Percentiles rank a stretch among this genome's conserved stretches.
Conservation (phyloP, 441 rosid genomes). For the Erysimum pusillum region DNA sequence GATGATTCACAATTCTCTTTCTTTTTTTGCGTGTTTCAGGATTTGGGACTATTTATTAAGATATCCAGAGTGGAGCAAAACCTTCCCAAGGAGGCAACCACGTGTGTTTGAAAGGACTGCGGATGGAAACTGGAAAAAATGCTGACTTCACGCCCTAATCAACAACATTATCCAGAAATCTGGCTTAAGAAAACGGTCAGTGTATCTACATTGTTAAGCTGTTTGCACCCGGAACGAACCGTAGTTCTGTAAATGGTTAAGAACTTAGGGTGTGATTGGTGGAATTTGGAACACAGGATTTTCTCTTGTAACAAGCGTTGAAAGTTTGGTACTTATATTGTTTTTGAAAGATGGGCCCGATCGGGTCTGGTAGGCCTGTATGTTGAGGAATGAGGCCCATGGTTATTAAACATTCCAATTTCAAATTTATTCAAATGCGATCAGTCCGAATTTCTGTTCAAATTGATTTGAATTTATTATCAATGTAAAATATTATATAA, state of each 20-base stretch:
- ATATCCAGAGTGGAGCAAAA: constrained; percentile 68
- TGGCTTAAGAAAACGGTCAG: not conserved
- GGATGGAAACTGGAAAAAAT: constrained; percentile 66
- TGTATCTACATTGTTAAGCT: not conserved
- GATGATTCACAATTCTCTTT: not conserved
- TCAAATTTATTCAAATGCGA: not conserved
- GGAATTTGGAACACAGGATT: not conserved
- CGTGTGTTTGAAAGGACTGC: constrained; percentile 67
- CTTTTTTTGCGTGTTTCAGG: constrained; percentile 51
- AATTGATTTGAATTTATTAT: not conserved
- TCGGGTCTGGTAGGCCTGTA: not conserved
- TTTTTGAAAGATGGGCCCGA: constrained; percentile 11
- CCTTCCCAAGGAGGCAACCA: constrained; percentile 66
- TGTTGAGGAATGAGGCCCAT: constrained; percentile 31
- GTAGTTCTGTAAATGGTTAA: not conserved
- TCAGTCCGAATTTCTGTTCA: not conserved
- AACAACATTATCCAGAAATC: not conserved
- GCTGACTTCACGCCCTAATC: constrained; percentile 25
- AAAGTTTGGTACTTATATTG: not conserved
- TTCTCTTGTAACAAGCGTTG: not conserved
- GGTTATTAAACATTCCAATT: not conserved
- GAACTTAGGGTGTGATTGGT: constrained; percentile 20
- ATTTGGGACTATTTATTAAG: constrained; percentile 62
- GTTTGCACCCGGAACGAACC: not conserved
- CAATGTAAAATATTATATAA: not conserved